Evolutionary conservation across 2,329 filamentous ascomycete genomes (phyloP).

Genomic region (Claviceps humidiphila): DNA sequence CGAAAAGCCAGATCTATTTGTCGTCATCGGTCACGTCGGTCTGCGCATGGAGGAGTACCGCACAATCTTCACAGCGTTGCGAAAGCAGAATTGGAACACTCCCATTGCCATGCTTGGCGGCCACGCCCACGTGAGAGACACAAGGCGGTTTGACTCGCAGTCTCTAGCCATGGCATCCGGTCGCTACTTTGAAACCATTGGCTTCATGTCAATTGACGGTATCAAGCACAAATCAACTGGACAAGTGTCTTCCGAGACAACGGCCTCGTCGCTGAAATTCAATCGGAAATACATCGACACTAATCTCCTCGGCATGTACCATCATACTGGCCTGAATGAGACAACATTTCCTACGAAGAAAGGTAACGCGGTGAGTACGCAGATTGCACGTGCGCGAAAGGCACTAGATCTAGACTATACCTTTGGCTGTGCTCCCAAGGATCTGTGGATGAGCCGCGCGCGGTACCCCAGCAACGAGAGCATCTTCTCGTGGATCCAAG

Average conservation of each 20-base stretch:
- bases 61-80: conserved; percentile 64
- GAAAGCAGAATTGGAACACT: conserved; percentile 61
- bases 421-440: conserved; percentile 71
- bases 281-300: conserved; percentile 82
- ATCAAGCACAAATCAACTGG: conserved; percentile 22
- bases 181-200: conserved; percentile 88
- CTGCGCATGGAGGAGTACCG: conserved; percentile 70
- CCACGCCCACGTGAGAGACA: conserved; percentile 80
- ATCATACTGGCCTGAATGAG: conserved; percentile 63
- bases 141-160: conserved; percentile 62
- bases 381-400: conserved; percentile 57
- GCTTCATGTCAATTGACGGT: conserved; percentile 78
- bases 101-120: conserved; percentile 90
- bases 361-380: conserved; percentile 56
- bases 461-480: conserved; percentile 61
- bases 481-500: conserved; percentile 70
- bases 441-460: conserved; percentile 70
- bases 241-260: conserved; percentile 17
- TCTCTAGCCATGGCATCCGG: conserved; percentile 75
- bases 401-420: conserved; percentile 57
- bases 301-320: conserved; percentile 71
- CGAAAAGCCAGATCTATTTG: conserved; percentile 77
- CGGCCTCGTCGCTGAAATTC: conserved; percentile 42
- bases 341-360: conserved; percentile 63
- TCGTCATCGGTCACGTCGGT: conserved; percentile 77